phyloP scores from a whole-genome alignment of 2,329 filamentous ascomycete species.

The Alternaria viburni region DNA sequence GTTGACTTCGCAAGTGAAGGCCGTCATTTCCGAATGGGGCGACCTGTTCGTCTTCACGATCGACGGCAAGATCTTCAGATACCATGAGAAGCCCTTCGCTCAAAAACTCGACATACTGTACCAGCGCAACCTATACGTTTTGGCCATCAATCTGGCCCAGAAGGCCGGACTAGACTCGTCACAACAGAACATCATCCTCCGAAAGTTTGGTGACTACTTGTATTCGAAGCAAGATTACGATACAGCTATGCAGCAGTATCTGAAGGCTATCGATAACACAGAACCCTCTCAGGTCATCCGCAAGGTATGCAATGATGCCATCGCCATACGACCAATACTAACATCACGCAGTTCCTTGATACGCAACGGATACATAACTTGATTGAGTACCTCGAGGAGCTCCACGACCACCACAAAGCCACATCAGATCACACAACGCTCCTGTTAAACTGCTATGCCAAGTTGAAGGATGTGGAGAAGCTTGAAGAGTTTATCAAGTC shows the following conservation, averaged over 20 bases:
- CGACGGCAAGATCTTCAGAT: constrained; percentile 85
- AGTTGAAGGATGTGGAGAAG: constrained; percentile 95
- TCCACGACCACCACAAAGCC: constrained; percentile 91
- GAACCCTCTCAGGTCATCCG: constrained; percentile 96
- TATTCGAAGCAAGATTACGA: constrained; percentile 97
- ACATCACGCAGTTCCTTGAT: constrained; percentile 74
- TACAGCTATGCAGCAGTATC: constrained; percentile 98
- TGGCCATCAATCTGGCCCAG: constrained; percentile 91
- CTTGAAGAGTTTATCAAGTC: constrained; percentile 96
- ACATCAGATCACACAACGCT: constrained; percentile 95
- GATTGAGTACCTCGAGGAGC: constrained; percentile 94
- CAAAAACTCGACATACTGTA: constrained; percentile 94
- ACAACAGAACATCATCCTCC: constrained; percentile 90
- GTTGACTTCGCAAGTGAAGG: constrained; percentile 78
- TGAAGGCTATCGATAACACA: constrained; percentile 93
- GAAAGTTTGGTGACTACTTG: constrained; percentile 90
- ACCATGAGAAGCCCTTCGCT: constrained; percentile 87
- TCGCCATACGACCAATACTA: constrained; percentile 1
- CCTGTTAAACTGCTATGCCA: constrained; percentile 95
- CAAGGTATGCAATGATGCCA: constrained; percentile 62
- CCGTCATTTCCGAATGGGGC: constrained; percentile 86
- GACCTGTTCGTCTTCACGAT: constrained; percentile 88
- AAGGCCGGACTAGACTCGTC: constrained; percentile 80
- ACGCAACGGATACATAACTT: constrained; percentile 97
- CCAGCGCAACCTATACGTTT: constrained; percentile 87